Conservation (phyloP, 2,329 filamentous ascomycete species). For the Clonostachys rhizophaga region DNA sequence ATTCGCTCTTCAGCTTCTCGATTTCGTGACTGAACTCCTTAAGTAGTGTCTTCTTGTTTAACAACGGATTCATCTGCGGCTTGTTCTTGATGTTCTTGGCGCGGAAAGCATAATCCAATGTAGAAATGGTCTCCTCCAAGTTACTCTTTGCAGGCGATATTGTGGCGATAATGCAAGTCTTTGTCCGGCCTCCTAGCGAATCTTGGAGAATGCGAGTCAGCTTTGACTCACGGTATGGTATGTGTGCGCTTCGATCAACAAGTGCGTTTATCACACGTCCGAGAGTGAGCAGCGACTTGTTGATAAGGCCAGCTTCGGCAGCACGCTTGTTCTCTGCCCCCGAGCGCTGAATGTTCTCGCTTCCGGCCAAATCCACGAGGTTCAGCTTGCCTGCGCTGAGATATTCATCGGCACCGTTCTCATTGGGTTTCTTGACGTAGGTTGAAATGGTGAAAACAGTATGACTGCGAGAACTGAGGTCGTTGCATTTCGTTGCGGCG, state of each 20-base stretch:
- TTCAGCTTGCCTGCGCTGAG: conserved; percentile 92
- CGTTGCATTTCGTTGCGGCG: conserved; percentile 99
- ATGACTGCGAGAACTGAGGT: conserved; percentile 93
- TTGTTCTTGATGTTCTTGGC: conserved; percentile 99
- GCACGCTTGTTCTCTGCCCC: conserved; percentile 98
- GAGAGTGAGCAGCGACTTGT: conserved; percentile 92
- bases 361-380: conserved; percentile 91
- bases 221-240: conserved; percentile 91
- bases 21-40: conserved; percentile 90
- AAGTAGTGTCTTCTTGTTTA: conserved; percentile 90
- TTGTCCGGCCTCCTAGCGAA: conserved; percentile 89
- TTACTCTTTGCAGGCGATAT: conserved; percentile 93
- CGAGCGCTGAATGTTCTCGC: conserved; percentile 95
- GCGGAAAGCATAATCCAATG: conserved; percentile 93
- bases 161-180: conserved; percentile 98
- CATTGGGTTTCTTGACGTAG: conserved; percentile 75
- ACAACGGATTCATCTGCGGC: conserved; percentile 86
- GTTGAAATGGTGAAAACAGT: conserved; percentile 96
- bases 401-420: conserved; percentile 84
- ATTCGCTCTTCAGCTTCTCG: conserved; percentile 87
- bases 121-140: conserved; percentile 96
- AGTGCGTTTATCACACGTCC: conserved; percentile 96
- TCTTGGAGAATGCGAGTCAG: conserved; percentile 93
- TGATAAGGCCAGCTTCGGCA: conserved; percentile 92
- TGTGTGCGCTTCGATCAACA: conserved; percentile 84